These are phyloP conservation scores for Globisporangium yorkense DNA, from an alignment of 352 stramenopile genomes.

Conservation along the genomic window DNA sequence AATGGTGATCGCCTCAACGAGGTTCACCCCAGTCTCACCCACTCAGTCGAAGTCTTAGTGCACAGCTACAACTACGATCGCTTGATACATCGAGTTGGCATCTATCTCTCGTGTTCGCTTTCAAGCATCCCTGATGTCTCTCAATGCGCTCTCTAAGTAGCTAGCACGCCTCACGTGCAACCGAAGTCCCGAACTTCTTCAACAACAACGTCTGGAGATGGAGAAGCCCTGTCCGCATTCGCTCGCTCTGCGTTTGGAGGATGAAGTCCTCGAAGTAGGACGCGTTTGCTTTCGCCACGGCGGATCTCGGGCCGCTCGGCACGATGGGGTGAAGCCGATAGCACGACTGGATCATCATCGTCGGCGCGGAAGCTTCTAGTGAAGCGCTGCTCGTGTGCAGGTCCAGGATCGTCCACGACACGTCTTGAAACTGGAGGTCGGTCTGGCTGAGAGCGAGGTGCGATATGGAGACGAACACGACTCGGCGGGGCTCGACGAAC, in stretches of 20 bases:
- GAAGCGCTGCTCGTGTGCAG: neutral
- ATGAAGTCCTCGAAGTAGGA: constrained; percentile 10
- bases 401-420: neutral
- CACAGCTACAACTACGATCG: too few species aligned
- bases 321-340: neutral
- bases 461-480: constrained; percentile 2
- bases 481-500: constrained; percentile 1
- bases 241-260: constrained; percentile 1
- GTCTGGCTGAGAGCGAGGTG: neutral
- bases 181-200: neutral
- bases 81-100: too few species aligned
- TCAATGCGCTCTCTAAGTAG: neutral
- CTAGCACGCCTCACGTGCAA: neutral
- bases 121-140: too few species aligned
- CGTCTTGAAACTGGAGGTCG: neutral
- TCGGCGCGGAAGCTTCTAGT: neutral
- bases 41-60: too few species aligned
- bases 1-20: too few species aligned
- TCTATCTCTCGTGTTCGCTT: too few species aligned
- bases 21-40: too few species aligned
- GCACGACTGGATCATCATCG: constrained; percentile 1
- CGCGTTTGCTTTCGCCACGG: neutral
- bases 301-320: neutral
- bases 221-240: constrained; percentile 1
- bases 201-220: neutral